Base-by-base conservation (phyloP, 345 rosid species). In the Ricinus communis region DNA sequence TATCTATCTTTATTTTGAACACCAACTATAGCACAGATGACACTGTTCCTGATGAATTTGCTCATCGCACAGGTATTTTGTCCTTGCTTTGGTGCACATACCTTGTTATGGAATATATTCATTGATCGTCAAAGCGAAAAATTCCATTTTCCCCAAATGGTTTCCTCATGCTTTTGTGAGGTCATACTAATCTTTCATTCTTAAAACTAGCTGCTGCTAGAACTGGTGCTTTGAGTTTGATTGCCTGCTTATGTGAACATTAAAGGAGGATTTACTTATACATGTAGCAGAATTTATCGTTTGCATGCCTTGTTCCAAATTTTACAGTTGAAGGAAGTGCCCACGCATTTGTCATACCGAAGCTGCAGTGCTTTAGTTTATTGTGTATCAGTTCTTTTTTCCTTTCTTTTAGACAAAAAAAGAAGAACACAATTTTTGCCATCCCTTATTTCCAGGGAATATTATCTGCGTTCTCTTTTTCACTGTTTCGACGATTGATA, bases 81-180 rank as follows among this genome's bases (percentile, higher is more conserved):
- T 63, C 51, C 56, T 88, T 62, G 91, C 97, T 16, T 61, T 84
- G 28, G 64, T 75, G 43, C 95, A 90, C 74, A 75, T 91, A 62
- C 98, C 98, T 22, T 88, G 96, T 72, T 94, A 84, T 49, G 95
- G 93, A 61, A 68, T 81, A 13, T 91, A 79, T 53, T 79, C 82
- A 0, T 68, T 88, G 76, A 81, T 91, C 7, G 82, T 84, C 1
- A 82, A 69, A 70, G 93, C 86, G 11, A 90, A 91, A 57, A 67
- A 66, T 51, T 59, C 78, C 0, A 40, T 76, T 53, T 79, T 91
- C 12, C 69, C 87, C 15, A 68, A 66, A 76, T 65, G 80, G 82
- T 91, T 83, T 71, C 95, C 93, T 52, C 68, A 51, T 57, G 73
- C 80, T 68, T 88, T 82, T 43, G 75, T 78, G 59, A 76, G 80